These are phyloP conservation scores for Aspergillus mulundensis DNA, from an alignment of 495 filamentous ascomycete species.

Conservation along the genomic window DNA sequence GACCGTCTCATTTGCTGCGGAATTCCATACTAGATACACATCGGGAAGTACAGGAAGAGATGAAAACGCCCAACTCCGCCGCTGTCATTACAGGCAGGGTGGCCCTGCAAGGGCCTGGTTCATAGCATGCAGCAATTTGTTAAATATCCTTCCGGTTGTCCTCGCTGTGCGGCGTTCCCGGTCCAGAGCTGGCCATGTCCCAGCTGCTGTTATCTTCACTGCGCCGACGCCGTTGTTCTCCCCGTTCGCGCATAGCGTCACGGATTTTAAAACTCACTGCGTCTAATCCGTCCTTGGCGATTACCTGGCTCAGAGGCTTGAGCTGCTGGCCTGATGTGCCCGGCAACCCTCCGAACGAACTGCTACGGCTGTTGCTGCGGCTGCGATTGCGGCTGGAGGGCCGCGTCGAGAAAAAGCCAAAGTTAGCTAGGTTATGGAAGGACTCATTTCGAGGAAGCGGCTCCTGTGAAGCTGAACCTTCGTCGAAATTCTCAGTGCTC, in stretches of 20 bases:
- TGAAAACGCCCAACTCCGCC: constrained; percentile 19
- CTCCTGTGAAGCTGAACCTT: constrained; percentile 35
- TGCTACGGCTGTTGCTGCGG: constrained; percentile 68
- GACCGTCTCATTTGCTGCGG: not conserved
- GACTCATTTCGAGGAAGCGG: constrained; percentile 84
- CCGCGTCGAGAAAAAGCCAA: constrained; percentile 83
- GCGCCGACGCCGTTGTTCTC: constrained; percentile 65
- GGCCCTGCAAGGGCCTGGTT: not conserved
- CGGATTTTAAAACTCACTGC: constrained; percentile 82
- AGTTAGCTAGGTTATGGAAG: constrained; percentile 79
- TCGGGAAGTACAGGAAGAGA: constrained; percentile 2
- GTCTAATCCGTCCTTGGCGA: constrained; percentile 66
- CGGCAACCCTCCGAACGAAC: constrained; percentile 52
- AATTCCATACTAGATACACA: constrained; percentile 1
- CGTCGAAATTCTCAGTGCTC: constrained; percentile 20
- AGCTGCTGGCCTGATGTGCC: constrained; percentile 61
- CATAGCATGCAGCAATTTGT: constrained; percentile 7
- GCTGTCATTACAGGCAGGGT: constrained; percentile 10
- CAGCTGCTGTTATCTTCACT: constrained; percentile 51
- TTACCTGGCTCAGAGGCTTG: constrained; percentile 68
- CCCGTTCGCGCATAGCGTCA: constrained; percentile 83
- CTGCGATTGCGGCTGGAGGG: constrained; percentile 57
- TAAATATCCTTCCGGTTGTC: constrained; percentile 42
- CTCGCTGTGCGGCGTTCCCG: constrained; percentile 42
- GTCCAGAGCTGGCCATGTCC: constrained; percentile 44